Evolutionary conservation across 1,139 yeast species (phyloP), one percentile per base, ranked within the genome.

Genomic region (Suhomyces kunorum): DNA sequence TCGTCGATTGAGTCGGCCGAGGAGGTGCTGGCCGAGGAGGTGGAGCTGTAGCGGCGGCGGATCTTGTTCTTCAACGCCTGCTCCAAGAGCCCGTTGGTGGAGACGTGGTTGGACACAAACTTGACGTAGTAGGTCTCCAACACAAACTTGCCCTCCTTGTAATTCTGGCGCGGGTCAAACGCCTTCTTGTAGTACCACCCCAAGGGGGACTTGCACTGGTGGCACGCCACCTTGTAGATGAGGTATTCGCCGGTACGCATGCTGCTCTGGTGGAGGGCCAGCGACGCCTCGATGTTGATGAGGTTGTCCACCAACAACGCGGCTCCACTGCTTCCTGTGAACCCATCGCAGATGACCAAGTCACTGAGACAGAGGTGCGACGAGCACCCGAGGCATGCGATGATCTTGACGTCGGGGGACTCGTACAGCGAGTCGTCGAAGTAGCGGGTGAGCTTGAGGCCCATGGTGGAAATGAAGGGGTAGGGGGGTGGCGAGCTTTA

Each of bases 121-220:
- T 41, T 43, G 27, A 58, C 47, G 44, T 38, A 67, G 29, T 55
- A 56, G 38, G 63, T 66, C 63, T 87, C 95, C 56, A 87, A 79
- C 34, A 87, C 90, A 58, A 67, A 87, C 57, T 83, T 82, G 36
- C 89, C 88, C 56, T 82, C 92, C 58, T 88, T 87, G 59, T 87
- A 87, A 45, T 70, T 66, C 60, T 87, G 88, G 19, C 67, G 56
- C 38, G 64, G 62, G 32, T 69, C 66, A 46, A 68, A 78, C 9
- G 92, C 76, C 52, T 74, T 76, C 45, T 83, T 70, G 59, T 88
- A 88, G 49, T 74, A 77, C 96, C 96, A 87, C 8, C 96, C 96
- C 25, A 87, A 63, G 34, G 70, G 69, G 4, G 63, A 56, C 37
- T 66, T 61, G 58, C 96, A 87, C 53, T 81, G 87, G 45, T 74